phyloP scores from a whole-genome alignment of 2,329 filamentous ascomycete genomes.

The Hymenoscyphus infarciens region DNA sequence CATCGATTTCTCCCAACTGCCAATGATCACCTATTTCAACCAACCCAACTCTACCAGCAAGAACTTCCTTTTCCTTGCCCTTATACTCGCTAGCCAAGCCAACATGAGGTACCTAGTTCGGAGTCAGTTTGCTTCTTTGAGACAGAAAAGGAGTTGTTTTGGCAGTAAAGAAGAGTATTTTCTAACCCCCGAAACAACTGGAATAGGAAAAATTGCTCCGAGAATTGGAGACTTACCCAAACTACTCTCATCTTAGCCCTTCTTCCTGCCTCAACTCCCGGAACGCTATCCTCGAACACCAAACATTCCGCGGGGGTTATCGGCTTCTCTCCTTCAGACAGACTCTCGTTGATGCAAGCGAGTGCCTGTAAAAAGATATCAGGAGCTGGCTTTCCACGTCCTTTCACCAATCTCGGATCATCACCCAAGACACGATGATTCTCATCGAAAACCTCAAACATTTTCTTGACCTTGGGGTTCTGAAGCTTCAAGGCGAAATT shows the following conservation, averaged over 20 bases:
- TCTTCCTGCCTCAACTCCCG: conserved; percentile 84
- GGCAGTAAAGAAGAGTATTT: too few species aligned
- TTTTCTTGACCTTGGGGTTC: conserved; percentile 54
- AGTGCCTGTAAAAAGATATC: conserved; percentile 92
- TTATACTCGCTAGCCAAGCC: conserved; percentile 72
- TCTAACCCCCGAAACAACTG: too few species aligned
- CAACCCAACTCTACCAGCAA: conserved; percentile 67
- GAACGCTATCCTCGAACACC: conserved; percentile 94
- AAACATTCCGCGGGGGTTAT: conserved; percentile 84
- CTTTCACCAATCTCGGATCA: conserved; percentile 69
- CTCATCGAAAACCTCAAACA: conserved; percentile 63
- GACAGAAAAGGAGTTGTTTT: too few species aligned
- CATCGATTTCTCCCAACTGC: conserved; percentile 57
- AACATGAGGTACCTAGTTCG: conserved; percentile 60
- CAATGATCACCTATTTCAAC: conserved; percentile 42
- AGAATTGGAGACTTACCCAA: conserved; percentile 52
- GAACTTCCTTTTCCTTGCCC: conserved; percentile 73
- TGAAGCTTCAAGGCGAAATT: conserved; percentile 38
- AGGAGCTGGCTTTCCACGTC: conserved; percentile 85
- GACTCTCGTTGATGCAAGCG: conserved; percentile 73
- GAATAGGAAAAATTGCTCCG: too few species aligned
- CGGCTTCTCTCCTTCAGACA: conserved; percentile 58
- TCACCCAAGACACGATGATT: conserved; percentile 78
- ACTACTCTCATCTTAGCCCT: conserved; percentile 92
- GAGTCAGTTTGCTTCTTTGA: too few species aligned